These are phyloP conservation scores for Russula earlei DNA, from an alignment of 768 basidiomycete genomes.

Conservation along the genomic window DNA sequence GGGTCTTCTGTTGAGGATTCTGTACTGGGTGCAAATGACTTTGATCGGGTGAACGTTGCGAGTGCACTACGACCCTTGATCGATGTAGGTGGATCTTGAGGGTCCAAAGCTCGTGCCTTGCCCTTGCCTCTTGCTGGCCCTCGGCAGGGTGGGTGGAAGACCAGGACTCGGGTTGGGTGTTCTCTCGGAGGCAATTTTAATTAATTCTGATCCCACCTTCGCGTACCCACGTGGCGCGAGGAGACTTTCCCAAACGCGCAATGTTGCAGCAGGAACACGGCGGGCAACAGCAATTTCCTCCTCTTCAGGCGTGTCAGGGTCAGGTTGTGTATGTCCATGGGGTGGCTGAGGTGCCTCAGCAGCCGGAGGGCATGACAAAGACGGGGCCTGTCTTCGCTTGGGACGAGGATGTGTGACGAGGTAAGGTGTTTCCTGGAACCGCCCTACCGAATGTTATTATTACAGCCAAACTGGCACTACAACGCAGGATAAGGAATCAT, in stretches of 20 bases:
- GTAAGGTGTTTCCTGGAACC: slow-evolving; percentile 17
- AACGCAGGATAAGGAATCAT: background rate
- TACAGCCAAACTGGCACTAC: background rate
- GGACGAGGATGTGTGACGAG: slow-evolving; percentile 17
- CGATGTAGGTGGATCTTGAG: background rate
- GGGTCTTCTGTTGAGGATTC: slow-evolving; percentile 16
- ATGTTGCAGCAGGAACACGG: slow-evolving; percentile 51
- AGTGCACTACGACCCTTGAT: slow-evolving; percentile 33
- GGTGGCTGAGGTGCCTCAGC: background rate
- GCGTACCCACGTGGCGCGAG: slow-evolving; percentile 61
- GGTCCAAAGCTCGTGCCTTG: background rate
- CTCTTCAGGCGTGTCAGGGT: slow-evolving; percentile 28
- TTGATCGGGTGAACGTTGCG: slow-evolving; percentile 49
- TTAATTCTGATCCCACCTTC: slow-evolving; percentile 45
- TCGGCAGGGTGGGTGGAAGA: background rate
- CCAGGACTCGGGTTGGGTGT: slow-evolving; percentile 2
- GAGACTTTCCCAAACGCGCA: slow-evolving; percentile 63
- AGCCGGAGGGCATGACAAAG: background rate
- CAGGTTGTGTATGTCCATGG: background rate
- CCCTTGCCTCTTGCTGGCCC: background rate
- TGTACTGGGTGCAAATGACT: slow-evolving; percentile 48
- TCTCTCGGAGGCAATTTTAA: slow-evolving; percentile 27
- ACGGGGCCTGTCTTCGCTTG: slow-evolving; percentile 6
- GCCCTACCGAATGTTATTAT: slow-evolving; percentile 5
- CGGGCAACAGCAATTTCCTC: slow-evolving; percentile 49